phyloP scores from a whole-genome alignment of 2,329 filamentous ascomycete genomes.

The Colletotrichum sp. region DNA sequence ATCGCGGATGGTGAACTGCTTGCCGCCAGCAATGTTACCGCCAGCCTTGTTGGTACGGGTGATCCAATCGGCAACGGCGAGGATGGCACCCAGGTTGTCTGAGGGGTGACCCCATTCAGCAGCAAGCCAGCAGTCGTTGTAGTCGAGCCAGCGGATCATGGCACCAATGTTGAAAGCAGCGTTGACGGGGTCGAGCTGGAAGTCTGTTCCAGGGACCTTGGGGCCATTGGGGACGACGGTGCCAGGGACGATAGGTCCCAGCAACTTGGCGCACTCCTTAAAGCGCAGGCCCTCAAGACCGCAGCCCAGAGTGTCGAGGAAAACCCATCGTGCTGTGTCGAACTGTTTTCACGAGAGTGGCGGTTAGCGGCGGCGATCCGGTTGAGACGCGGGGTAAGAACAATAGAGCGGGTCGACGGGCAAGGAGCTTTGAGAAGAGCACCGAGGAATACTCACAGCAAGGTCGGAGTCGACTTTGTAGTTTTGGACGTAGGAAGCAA shows the following conservation, averaged over 20 bases:
- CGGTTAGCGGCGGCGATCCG: slow-evolving; percentile 31
- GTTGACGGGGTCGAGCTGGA: slow-evolving; percentile 93
- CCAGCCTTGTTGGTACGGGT: slow-evolving; percentile 83
- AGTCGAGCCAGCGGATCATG: slow-evolving; percentile 99
- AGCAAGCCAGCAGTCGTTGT: slow-evolving; percentile 99
- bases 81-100: slow-evolving; percentile 96
- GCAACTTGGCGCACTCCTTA: slow-evolving; percentile 93
- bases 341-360: slow-evolving; percentile 58
- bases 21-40: slow-evolving; percentile 83
- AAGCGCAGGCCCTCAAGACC: slow-evolving; percentile 95
- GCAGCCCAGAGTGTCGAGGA: slow-evolving; percentile 96
- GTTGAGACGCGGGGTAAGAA: slow-evolving; percentile 22
- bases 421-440: neutral
- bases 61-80: slow-evolving; percentile 97
- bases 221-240: slow-evolving; percentile 92
- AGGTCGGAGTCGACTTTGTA: slow-evolving; percentile 90
- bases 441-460: slow-evolving; percentile 68
- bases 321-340: slow-evolving; percentile 95
- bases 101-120: slow-evolving; percentile 99
- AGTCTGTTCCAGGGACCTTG: slow-evolving; percentile 88
- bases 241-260: slow-evolving; percentile 89
- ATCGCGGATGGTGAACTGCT: slow-evolving; percentile 86
- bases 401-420: neutral
- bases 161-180: slow-evolving; percentile 99
- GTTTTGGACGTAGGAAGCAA: slow-evolving; percentile 93